phyloP scores from a whole-genome alignment of 805 yeast genomes.

The Ogataea philodendri region DNA sequence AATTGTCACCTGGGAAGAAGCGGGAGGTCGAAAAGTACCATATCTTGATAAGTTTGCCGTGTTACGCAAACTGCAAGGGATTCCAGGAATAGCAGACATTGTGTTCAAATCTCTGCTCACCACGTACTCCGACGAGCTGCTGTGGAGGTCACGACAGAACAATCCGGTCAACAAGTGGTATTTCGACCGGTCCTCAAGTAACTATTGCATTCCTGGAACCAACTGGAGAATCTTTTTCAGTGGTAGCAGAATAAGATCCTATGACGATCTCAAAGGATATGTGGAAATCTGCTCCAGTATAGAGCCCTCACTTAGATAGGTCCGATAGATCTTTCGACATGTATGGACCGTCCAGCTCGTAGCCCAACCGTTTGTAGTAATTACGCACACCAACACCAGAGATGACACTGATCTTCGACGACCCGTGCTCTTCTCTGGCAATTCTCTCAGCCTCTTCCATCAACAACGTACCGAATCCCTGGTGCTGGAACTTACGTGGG shows the following conservation, averaged over 20 bases:
- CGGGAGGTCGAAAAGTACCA: conserved; percentile 44
- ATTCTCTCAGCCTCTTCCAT: conserved; percentile 99
- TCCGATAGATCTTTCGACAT: conserved; percentile 67
- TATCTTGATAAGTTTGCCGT: conserved; percentile 96
- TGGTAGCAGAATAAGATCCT: conserved; percentile 33
- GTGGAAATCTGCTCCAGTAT: conserved; percentile 53
- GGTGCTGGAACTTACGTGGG: conserved; percentile 98
- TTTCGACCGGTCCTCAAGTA: conserved; percentile 84
- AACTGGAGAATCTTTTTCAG: conserved; percentile 43
- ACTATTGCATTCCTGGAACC: conserved; percentile 43
- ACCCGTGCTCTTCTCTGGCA: conserved; percentile 92
- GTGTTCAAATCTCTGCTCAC: conserved; percentile 76
- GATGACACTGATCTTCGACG: conserved; percentile 86
- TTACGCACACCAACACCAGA: conserved; percentile 98
- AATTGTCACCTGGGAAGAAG: conserved; percentile 76
- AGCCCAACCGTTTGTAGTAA: conserved; percentile 90
- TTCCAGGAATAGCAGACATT: conserved; percentile 90
- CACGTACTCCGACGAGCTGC: conserved; percentile 65
- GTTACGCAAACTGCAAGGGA: conserved; percentile 76
- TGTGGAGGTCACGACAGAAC: conserved; percentile 85
- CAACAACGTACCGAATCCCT: conserved; percentile 93
- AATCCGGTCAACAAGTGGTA: conserved; percentile 98
- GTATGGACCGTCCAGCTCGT: conserved; percentile 90
- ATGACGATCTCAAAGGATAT: conserved; percentile 45
- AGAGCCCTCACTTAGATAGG: conserved; percentile 48